phyloP scores from a whole-genome alignment of 2,329 filamentous ascomycete genomes.

The Camptophora hylomeconis region DNA sequence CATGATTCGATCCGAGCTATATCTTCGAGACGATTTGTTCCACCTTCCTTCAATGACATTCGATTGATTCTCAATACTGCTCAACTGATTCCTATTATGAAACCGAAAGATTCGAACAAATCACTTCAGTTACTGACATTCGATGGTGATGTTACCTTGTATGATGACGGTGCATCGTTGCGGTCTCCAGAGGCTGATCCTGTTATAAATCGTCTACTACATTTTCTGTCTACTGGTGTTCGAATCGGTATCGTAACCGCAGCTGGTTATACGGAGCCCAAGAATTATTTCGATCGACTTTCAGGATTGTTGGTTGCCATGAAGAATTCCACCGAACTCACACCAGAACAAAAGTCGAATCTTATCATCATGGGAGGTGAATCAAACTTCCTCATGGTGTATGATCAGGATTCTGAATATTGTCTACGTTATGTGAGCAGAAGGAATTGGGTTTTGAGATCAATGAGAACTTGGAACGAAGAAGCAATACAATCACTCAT shows the following conservation, averaged over 20 bases:
- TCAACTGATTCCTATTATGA: conserved; percentile 81
- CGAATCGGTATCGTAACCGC: conserved; percentile 93
- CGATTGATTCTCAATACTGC: conserved; percentile 87
- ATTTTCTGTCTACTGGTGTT: conserved; percentile 63
- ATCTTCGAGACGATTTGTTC: conserved; percentile 80
- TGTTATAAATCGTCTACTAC: conserved; percentile 55
- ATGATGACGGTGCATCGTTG: conserved; percentile 75
- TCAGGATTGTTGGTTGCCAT: conserved; percentile 78
- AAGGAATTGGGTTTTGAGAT: conserved; percentile 46
- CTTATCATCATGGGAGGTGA: conserved; percentile 91
- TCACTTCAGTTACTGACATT: conserved; percentile 83
- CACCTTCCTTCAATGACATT: conserved; percentile 94
- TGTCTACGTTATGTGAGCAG: conserved; percentile 52
- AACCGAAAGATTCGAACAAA: conserved; percentile 19
- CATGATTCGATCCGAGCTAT: conserved; percentile 81
- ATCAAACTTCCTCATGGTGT: conserved; percentile 87
- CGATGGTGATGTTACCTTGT: conserved; percentile 93
- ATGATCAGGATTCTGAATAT: conserved; percentile 49
- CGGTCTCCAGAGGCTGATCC: conserved; percentile 52
- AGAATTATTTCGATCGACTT: conserved; percentile 74
- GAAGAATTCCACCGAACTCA: conserved; percentile 45
- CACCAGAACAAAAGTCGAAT: conserved; percentile 56
- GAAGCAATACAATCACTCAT: conserved; percentile 67
- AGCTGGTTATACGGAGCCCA: conserved; percentile 81
- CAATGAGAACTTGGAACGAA: conserved; percentile 39